Percentiles rank a stretch among this genome's conserved stretches.
Conservation (phyloP, 768 basidiomycete genomes). For the Lactifluus rugatus region DNA sequence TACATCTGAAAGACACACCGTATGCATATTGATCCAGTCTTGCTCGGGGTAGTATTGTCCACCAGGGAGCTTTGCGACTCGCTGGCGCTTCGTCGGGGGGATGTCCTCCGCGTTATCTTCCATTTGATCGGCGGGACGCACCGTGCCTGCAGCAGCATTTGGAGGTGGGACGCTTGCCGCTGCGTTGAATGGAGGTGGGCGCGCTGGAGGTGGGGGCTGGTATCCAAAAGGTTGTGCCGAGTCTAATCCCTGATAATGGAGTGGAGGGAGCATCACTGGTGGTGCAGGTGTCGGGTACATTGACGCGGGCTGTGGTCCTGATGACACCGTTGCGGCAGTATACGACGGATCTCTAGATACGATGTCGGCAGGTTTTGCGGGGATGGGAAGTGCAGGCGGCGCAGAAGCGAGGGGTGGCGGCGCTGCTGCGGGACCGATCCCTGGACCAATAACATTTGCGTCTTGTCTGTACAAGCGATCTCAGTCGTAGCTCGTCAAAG, state of each 20-base stretch:
- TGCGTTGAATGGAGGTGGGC: slow-evolving; percentile 44
- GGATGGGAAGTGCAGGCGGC: slow-evolving; percentile 64
- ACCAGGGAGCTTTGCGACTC: slow-evolving; percentile 75
- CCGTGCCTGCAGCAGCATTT: slow-evolving; percentile 52
- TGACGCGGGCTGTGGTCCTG: slow-evolving; percentile 86
- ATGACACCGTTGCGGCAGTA: slow-evolving; percentile 78
- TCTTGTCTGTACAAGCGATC: slow-evolving; percentile 45
- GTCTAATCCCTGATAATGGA: slow-evolving; percentile 75
- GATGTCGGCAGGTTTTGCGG: slow-evolving; percentile 41
- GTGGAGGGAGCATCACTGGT: slow-evolving; percentile 66
- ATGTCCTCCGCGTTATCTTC: slow-evolving; percentile 53
- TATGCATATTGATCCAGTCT: slow-evolving; percentile 88
- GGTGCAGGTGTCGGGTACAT: slow-evolving; percentile 48
- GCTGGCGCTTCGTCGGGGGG: slow-evolving; percentile 81
- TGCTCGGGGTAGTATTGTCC: slow-evolving; percentile 78
- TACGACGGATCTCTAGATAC: slow-evolving; percentile 44
- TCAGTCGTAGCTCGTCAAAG: slow-evolving; percentile 12
- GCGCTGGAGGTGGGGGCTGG: slow-evolving; percentile 45
- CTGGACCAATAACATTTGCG: slow-evolving; percentile 71
- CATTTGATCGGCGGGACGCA: slow-evolving; percentile 76
- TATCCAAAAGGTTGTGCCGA: slow-evolving; percentile 72
- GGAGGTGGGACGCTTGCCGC: slow-evolving; percentile 35
- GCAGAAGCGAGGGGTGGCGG: slow-evolving; percentile 53
- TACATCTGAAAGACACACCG: slow-evolving; percentile 36
- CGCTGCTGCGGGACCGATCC: slow-evolving; percentile 74